These are phyloP conservation scores for Microdochium paspali DNA, from an alignment of 2,329 filamentous ascomycete genomes.

Conservation along the genomic window DNA sequence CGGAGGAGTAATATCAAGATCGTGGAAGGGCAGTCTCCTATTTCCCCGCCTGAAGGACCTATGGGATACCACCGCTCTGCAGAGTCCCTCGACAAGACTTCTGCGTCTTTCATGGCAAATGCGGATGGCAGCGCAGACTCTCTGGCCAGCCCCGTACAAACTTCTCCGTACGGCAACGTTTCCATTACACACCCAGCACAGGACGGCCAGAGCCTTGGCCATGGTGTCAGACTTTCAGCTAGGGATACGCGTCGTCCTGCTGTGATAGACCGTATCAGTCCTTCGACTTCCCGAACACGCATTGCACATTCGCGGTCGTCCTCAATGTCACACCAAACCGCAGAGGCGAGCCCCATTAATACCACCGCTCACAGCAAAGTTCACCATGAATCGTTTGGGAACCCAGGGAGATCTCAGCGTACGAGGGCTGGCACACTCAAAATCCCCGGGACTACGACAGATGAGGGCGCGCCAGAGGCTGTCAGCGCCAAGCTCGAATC, in stretches of 20 bases:
- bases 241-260: slow-evolving; percentile 33
- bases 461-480: slow-evolving; percentile 46
- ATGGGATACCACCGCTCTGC: slow-evolving; percentile 28
- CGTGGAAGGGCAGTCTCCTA: slow-evolving; percentile 23
- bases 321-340: slow-evolving; percentile 46
- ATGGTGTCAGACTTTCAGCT: slow-evolving; percentile 11
- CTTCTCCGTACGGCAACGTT: slow-evolving; percentile 4
- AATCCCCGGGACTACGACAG: slow-evolving; percentile 47
- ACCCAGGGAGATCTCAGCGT: slow-evolving; percentile 33
- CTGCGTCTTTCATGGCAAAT: slow-evolving; percentile 18
- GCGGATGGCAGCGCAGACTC: slow-evolving; percentile 34
- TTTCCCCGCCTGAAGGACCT: slow-evolving; percentile 24
- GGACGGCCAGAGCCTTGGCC: not conserved
- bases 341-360: slow-evolving; percentile 46
- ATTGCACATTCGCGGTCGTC: slow-evolving; percentile 44
- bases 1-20: not conserved
- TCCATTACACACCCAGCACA: not conserved
- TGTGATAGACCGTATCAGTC: slow-evolving; percentile 46
- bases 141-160: slow-evolving; percentile 32
- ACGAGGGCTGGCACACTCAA: slow-evolving; percentile 35
- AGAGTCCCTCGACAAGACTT: not conserved
- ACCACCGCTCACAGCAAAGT: slow-evolving; percentile 50
- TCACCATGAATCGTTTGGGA: slow-evolving; percentile 45
- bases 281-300: slow-evolving; percentile 26
- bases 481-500: slow-evolving; percentile 56